These are phyloP conservation scores for Xylaria grammica DNA, from an alignment of 495 filamentous ascomycete species.

Conservation along the genomic window DNA sequence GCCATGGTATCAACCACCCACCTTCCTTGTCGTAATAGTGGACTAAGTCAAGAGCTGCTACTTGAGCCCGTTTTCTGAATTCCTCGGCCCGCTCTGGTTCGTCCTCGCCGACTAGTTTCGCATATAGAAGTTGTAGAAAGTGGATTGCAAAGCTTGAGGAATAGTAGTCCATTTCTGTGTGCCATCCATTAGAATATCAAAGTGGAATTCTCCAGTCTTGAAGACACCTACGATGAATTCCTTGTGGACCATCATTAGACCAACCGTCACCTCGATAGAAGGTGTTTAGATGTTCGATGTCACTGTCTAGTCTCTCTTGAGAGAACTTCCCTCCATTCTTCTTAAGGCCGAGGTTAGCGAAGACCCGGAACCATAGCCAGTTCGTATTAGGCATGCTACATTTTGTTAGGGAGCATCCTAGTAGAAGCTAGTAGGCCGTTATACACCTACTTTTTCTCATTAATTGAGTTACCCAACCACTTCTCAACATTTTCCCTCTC, in stretches of 20 bases:
- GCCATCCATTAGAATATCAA: background rate
- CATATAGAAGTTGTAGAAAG: constrained; percentile 75
- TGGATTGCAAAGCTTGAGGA: constrained; percentile 82
- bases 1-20: constrained; percentile 25
- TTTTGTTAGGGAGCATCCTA: constrained; percentile 14
- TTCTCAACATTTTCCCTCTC: constrained; percentile 65
- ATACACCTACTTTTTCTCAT: constrained; percentile 65
- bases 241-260: constrained; percentile 80
- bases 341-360: constrained; percentile 77
- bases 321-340: constrained; percentile 71
- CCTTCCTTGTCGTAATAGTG: constrained; percentile 75
- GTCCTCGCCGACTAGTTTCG: constrained; percentile 70
- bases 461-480: constrained; percentile 74
- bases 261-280: constrained; percentile 81
- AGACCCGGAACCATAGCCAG: constrained; percentile 83
- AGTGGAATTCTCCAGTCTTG: background rate
- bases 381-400: constrained; percentile 62
- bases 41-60: constrained; percentile 70
- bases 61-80: constrained; percentile 68
- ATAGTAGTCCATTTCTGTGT: constrained; percentile 76
- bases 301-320: constrained; percentile 67
- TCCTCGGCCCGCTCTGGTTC: constrained; percentile 71
- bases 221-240: constrained; percentile 60
- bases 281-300: constrained; percentile 77
- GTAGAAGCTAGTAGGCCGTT: background rate